These are phyloP conservation scores for Gillenia trifoliata DNA, from an alignment of 306 rosid genomes.

Conservation along the genomic window DNA sequence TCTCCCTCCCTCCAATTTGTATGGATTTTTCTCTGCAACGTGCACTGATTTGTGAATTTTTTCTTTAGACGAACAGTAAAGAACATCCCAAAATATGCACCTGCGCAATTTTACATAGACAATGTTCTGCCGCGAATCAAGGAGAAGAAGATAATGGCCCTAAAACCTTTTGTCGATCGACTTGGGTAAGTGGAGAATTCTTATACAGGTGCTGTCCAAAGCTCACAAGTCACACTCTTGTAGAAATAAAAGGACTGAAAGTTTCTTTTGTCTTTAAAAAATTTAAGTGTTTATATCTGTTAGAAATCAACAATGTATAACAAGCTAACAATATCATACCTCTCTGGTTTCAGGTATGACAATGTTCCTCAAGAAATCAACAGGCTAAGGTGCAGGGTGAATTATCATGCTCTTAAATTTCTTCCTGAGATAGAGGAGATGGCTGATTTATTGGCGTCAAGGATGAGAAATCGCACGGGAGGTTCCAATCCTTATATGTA, in stretches of 20 bases:
- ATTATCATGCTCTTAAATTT: constrained; percentile 97
- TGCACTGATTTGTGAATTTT: constrained; percentile 30
- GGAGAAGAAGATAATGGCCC: constrained; percentile 98
- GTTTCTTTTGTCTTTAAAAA: background rate
- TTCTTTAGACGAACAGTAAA: constrained; percentile 86
- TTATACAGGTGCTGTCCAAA: background rate
- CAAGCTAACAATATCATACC: background rate
- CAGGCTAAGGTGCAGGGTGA: constrained; percentile 96
- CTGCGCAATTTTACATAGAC: constrained; percentile 93
- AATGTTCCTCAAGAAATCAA: constrained; percentile 94
- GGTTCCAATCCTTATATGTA: constrained; percentile 91
- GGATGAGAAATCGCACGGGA: constrained; percentile 98
- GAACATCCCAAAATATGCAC: constrained; percentile 97
- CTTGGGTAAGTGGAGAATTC: constrained; percentile 71
- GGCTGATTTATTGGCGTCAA: constrained; percentile 88
- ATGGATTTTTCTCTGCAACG: constrained; percentile 19
- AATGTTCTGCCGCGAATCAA: constrained; percentile 96
- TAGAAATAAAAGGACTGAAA: background rate
- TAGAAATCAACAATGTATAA: background rate
- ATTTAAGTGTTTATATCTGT: background rate
- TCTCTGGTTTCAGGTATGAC: constrained; percentile 72
- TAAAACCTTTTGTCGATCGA: constrained; percentile 96
- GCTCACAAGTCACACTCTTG: background rate
- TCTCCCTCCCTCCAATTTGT: constrained; percentile 2
- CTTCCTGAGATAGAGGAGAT: constrained; percentile 96